Conservation (phyloP, 2,329 filamentous ascomycete genomes). For the Lecanicillium sp. region DNA sequence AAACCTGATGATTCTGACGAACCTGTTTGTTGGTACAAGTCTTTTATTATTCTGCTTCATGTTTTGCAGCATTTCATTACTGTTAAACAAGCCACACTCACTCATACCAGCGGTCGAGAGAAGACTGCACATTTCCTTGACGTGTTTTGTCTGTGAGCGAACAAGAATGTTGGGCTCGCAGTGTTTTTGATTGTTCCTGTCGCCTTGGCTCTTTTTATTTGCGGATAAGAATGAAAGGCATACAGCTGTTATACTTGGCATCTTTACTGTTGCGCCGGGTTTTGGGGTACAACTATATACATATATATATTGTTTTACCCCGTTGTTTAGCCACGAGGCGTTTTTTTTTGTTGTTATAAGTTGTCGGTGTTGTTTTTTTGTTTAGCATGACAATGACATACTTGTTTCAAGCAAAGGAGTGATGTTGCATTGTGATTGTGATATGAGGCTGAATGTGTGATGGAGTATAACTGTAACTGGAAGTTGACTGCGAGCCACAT, state of each 20-base stretch:
- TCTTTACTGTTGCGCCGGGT: too few species aligned
- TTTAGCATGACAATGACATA: conserved; percentile 10
- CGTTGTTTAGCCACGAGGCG: not conserved
- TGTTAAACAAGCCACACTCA: conserved; percentile 9
- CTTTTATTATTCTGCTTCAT: not conserved
- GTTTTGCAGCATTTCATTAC: not conserved
- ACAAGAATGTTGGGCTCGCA: too few species aligned
- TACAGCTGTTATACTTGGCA: not conserved
- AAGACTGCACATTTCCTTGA: not conserved
- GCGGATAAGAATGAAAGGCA: not conserved
- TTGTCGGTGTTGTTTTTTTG: too few species aligned
- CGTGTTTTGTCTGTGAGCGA: too few species aligned
- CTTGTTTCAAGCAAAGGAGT: conserved; percentile 5
- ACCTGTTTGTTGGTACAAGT: conserved; percentile 6
- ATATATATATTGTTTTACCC: conserved; percentile 1
- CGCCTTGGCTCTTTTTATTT: too few species aligned
- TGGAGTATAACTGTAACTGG: too few species aligned
- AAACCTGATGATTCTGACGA: conserved; percentile 13
- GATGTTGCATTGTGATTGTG: not conserved
- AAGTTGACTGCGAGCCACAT: too few species aligned
- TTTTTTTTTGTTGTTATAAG: not conserved
- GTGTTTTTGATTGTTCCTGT: too few species aligned
- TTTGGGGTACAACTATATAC: not conserved
- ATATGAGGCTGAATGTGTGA: too few species aligned
- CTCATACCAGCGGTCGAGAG: conserved; percentile 4